Base-by-base conservation (phyloP, 75 land plant genomes). In the Pinus tabuliformis region DNA sequence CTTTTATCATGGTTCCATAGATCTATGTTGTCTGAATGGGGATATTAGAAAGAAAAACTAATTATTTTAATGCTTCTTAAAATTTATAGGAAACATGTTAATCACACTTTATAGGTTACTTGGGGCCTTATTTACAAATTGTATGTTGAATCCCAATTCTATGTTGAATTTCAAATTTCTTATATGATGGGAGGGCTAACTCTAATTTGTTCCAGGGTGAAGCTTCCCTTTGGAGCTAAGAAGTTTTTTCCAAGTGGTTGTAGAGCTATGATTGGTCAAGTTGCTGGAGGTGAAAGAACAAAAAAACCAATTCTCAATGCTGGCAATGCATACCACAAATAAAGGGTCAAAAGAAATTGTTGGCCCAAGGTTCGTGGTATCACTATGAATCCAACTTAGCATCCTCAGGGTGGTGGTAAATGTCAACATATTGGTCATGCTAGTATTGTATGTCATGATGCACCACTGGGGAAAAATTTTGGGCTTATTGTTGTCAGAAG, bases 401-500 rank as follows among this genome's bases (percentile, higher is more conserved):
- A 83, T 86, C 88, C 88, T 39, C 88, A 86, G 64, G 88, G 88
- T 76, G 88, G 88, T 72, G 88, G 88, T 80, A 86, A 80, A 73
- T 86, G 83, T 78, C 87, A 84, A 78, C 89, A 86, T 70, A 86
- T 86, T 58, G 88, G 88, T 76, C 88, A 86, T 65, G 88, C 88
- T 15, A 73, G 79, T 36, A 86, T 86, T 21, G 83, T 86, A 26
- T 26, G 26, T 26, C 26, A 26, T 26, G 26, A 26, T 76, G 88
- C 88, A 6, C 86, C 86, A 58, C 86, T 86, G 59, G 82, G 82
- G 20, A 86, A 86, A 59, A 89, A 89, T 84, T 89, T 89, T 76
- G 86, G 91, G 78, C 91, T 89, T 49, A 89, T 89, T 86, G 86
- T 89, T 61, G 89, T 89, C 54, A 60, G 84, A 63, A 81, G 91